Conservation (phyloP, 2,329 filamentous ascomycete species). For the Calycina herbarum region DNA sequence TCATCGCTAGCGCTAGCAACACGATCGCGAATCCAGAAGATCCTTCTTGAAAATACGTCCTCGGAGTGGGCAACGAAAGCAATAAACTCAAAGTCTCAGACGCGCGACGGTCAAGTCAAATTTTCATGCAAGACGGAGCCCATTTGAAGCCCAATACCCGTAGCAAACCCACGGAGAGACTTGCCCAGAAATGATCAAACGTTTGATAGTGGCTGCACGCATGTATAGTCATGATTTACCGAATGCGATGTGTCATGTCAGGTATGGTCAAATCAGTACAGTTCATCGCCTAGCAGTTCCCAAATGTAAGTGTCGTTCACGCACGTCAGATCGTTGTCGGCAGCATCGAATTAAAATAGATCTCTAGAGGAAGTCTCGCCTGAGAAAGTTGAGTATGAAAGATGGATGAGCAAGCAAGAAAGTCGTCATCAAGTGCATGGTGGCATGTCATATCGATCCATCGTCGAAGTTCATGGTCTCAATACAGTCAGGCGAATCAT, state of each 20-base stretch:
- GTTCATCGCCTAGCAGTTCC: constrained; percentile 20
- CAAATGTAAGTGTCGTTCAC: constrained; percentile 18
- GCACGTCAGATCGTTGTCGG: constrained; percentile 24
- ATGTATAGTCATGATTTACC: constrained; percentile 23
- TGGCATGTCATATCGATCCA: constrained; percentile 37
- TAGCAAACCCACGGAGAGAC: constrained; percentile 4
- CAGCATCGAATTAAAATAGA: constrained; percentile 16
- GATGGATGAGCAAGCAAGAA: constrained; percentile 23
- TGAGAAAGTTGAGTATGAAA: constrained; percentile 27
- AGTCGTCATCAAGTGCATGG: constrained; percentile 35
- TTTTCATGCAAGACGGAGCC: constrained; percentile 12
- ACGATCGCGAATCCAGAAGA: constrained; percentile 3
- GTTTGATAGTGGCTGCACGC: constrained; percentile 25
- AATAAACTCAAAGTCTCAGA: constrained; percentile 4
- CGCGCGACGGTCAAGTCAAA: constrained; percentile 6
- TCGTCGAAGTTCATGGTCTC: constrained; percentile 37
- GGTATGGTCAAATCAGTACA: constrained; percentile 32
- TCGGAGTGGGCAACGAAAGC: not conserved
- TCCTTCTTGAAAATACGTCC: constrained; percentile 7
- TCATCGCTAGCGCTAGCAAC: not conserved
- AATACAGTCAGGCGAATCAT: constrained; percentile 36
- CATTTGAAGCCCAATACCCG: constrained; percentile 5
- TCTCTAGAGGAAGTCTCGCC: constrained; percentile 7
- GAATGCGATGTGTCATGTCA: constrained; percentile 29
- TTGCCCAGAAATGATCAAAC: constrained; percentile 1